phyloP scores from a whole-genome alignment of 2,329 filamentous ascomycete genomes.

The Aureobasidium uvarum region DNA sequence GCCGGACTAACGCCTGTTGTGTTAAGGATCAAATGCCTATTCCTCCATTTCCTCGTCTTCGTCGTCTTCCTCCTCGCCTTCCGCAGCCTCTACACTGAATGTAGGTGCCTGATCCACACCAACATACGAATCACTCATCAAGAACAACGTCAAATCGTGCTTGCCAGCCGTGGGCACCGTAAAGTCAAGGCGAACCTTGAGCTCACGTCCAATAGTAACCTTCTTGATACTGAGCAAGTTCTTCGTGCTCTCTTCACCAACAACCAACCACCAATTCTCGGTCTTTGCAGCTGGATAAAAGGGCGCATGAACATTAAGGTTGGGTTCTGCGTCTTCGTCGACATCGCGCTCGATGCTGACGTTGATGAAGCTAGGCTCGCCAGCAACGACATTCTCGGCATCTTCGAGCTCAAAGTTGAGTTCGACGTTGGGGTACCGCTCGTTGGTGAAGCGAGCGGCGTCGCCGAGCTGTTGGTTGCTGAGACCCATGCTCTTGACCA shows the following conservation, averaged over 20 bases:
- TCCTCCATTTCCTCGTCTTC: slow-evolving; percentile 62
- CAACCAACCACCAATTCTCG: slow-evolving; percentile 98
- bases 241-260: slow-evolving; percentile 87
- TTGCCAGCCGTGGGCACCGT: slow-evolving; percentile 80
- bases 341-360: slow-evolving; percentile 83
- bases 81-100: slow-evolving; percentile 80
- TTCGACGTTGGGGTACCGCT: slow-evolving; percentile 93
- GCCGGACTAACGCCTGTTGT: background rate
- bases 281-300: slow-evolving; percentile 91
- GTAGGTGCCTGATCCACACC: slow-evolving; percentile 94
- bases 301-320: slow-evolving; percentile 85
- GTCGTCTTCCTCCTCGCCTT: slow-evolving; percentile 94
- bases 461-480: slow-evolving; percentile 79
- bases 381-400: slow-evolving; percentile 73
- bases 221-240: slow-evolving; percentile 90
- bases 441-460: slow-evolving; percentile 93
- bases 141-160: slow-evolving; percentile 83
- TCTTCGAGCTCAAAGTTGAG: slow-evolving; percentile 86
- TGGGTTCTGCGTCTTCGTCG: slow-evolving; percentile 67
- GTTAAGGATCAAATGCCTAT: background rate
- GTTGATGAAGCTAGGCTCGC: slow-evolving; percentile 76
- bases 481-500: slow-evolving; percentile 76
- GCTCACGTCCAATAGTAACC: slow-evolving; percentile 75
- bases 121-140: slow-evolving; percentile 97
- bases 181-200: slow-evolving; percentile 81